Evolutionary conservation across 202 grass and related monocot genomes (phyloP), one percentile per base, ranked within the genome.

Genomic region (Hordeum pubiflorum): DNA sequence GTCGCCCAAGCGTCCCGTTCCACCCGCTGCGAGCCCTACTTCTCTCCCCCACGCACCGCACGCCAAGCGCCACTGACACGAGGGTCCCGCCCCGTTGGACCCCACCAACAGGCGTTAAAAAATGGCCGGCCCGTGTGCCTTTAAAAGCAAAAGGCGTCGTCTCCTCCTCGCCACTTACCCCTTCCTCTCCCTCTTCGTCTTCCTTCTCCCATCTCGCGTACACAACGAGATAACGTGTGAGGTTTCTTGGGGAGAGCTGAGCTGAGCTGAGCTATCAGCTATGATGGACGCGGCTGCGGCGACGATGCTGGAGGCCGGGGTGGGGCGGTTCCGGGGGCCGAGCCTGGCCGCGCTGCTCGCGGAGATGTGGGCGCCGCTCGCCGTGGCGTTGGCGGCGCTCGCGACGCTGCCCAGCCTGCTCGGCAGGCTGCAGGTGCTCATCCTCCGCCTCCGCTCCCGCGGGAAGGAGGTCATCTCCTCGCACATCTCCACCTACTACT

Each of bases 361-460:
- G 0, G 88, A 89, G 83, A 86, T 89, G 83, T 89, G 88, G 88
- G 88, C 88, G 74, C 88, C 83, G 61, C 88, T 89, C 0, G 88
- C 88, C 61, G 88, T 89, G 0, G 88, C 61, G 29, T 69, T 89
- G 23, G 88, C 88, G 7, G 88, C 88, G 52, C 79, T 89, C 1
- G 88, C 88, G 4, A 86, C 88, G 79, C 79, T 89, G 79, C 88
- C 88, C 14, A 86, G 88, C 75, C 69, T 89, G 68, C 40, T 89
- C 32, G 68, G 83, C 0, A 63, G 79, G 7, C 83, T 86, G 40
- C 88, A 86, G 83, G 59, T 78, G 57, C 84, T 89, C 69, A 81
- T 86, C 79, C 79, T 89, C 4, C 88, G 88, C 40, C 83, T 86
- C 54, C 88, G 88, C 0, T 86, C 83, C 1, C 79, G 83, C 39